Conservation (phyloP, 768 basidiomycete genomes). For the Termitomyces sp. region DNA sequence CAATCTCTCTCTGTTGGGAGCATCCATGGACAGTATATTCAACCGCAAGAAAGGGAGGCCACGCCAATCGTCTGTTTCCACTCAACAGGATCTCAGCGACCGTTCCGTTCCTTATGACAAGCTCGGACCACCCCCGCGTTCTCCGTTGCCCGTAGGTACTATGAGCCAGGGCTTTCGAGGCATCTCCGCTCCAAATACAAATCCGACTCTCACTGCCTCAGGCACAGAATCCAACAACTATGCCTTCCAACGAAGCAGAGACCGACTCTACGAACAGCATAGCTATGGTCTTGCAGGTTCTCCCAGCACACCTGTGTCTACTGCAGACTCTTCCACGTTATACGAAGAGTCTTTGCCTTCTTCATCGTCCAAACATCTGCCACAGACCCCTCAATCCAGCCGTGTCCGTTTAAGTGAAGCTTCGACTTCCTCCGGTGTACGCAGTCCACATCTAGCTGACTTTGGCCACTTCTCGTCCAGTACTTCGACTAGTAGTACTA, state of each 20-base stretch:
- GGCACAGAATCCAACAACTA: slow-evolving; percentile 71
- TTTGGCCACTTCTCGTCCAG: slow-evolving; percentile 39
- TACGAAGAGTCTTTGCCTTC: slow-evolving; percentile 47
- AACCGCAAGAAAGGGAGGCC: slow-evolving; percentile 57
- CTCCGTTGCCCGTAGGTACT: slow-evolving; percentile 54
- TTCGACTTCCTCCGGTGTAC: slow-evolving; percentile 42
- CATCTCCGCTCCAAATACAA: slow-evolving; percentile 83
- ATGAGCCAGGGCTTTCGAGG: slow-evolving; percentile 52
- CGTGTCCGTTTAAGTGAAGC: slow-evolving; percentile 52
- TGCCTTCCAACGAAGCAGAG: slow-evolving; percentile 47
- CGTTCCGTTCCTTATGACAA: slow-evolving; percentile 71
- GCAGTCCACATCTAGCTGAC: slow-evolving; percentile 49
- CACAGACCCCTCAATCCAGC: slow-evolving; percentile 32
- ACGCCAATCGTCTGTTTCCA: slow-evolving; percentile 58
- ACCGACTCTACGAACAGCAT: slow-evolving; percentile 42
- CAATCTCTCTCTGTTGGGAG: not conserved
- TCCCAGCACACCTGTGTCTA: slow-evolving; percentile 43
- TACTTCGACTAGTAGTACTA: slow-evolving; percentile 22
- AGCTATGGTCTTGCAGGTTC: slow-evolving; percentile 41
- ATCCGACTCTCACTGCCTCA: slow-evolving; percentile 67
- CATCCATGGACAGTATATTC: slow-evolving; percentile 61
- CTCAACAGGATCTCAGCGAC: slow-evolving; percentile 57
- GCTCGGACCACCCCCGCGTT: slow-evolving; percentile 48
- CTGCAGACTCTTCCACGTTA: slow-evolving; percentile 54
- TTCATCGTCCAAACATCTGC: slow-evolving; percentile 18